A percentile compares a stretch with the other conserved stretches of the same genome.
These are phyloP conservation scores for Periglandula ipomoeae DNA, from an alignment of 2,329 filamentous ascomycete species.

Conservation along the genomic window DNA sequence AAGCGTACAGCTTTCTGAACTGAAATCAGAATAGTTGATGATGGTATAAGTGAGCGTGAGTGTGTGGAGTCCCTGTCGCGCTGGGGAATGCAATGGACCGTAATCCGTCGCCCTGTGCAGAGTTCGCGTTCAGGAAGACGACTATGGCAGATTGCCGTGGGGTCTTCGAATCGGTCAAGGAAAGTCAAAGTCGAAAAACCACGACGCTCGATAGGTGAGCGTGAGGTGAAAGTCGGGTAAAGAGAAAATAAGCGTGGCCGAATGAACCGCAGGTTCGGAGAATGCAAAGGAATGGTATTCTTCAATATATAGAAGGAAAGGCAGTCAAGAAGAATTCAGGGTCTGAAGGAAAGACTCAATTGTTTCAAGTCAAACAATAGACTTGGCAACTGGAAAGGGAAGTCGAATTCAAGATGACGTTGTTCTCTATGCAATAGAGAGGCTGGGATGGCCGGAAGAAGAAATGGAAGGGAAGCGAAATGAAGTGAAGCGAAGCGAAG, in stretches of 20 bases:
- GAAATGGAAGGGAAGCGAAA: constrained; percentile 1
- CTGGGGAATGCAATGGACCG: background rate
- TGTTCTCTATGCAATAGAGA: constrained; percentile 10
- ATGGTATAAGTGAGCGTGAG: background rate
- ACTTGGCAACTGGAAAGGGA: constrained; percentile 2
- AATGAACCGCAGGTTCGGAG: background rate
- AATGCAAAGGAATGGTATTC: background rate
- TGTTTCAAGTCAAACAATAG: background rate
- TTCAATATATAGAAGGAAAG: constrained; percentile 2
- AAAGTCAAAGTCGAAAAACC: background rate
- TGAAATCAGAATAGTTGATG: background rate
- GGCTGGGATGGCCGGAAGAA: background rate
- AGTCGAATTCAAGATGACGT: constrained; percentile 11
- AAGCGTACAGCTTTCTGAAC: background rate
- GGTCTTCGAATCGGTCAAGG: background rate
- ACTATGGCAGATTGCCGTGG: background rate
- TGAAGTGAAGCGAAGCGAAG: constrained; percentile 6
- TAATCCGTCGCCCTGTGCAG: background rate
- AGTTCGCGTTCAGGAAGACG: background rate
- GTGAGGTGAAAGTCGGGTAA: background rate
- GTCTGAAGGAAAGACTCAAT: background rate
- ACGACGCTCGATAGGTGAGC: background rate
- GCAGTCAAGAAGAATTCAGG: background rate
- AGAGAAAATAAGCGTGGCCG: background rate
- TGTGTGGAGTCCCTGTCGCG: background rate